A percentile compares a stretch with the other conserved stretches of the same genome.
These are phyloP conservation scores for Austroboletus festivus DNA, from an alignment of 768 basidiomycete species.

Conservation along the genomic window DNA sequence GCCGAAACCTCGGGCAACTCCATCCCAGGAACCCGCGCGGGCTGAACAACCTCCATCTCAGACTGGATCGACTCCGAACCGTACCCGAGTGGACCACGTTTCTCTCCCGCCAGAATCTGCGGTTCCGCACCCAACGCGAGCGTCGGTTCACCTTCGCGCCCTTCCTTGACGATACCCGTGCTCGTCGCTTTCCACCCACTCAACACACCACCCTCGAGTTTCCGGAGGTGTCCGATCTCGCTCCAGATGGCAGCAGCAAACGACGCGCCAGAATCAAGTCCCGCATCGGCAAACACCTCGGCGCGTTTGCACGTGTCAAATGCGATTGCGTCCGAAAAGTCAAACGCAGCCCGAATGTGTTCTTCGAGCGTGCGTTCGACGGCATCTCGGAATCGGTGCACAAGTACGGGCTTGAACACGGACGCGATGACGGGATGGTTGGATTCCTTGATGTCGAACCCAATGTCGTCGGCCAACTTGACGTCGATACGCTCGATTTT, in stretches of 20 bases:
- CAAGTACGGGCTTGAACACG: conserved; percentile 61
- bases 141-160: conserved; percentile 28
- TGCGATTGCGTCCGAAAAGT: conserved; percentile 52
- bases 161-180: conserved; percentile 60
- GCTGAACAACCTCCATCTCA: too few species aligned
- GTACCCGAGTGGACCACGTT: conserved; percentile 62
- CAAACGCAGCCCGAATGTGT: conserved; percentile 49
- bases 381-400: conserved; percentile 54
- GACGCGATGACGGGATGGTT: conserved; percentile 63
- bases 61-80: conserved; percentile 46
- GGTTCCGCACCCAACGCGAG: conserved; percentile 74
- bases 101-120: conserved; percentile 65
- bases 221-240: conserved; percentile 58
- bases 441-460: conserved; percentile 51
- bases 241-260: conserved; percentile 66
- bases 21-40: conserved; percentile 1
- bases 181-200: conserved; percentile 55
- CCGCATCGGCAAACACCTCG: conserved; percentile 65
- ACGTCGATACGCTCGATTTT: conserved; percentile 55
- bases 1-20: background rate
- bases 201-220: conserved; percentile 33
- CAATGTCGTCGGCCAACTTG: conserved; percentile 53
- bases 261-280: conserved; percentile 46
- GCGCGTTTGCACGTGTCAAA: conserved; percentile 57
- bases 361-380: conserved; percentile 56